Base-by-base conservation (phyloP, 352 stramenopile genomes). In the Poterioochromonas sp. region DNA sequence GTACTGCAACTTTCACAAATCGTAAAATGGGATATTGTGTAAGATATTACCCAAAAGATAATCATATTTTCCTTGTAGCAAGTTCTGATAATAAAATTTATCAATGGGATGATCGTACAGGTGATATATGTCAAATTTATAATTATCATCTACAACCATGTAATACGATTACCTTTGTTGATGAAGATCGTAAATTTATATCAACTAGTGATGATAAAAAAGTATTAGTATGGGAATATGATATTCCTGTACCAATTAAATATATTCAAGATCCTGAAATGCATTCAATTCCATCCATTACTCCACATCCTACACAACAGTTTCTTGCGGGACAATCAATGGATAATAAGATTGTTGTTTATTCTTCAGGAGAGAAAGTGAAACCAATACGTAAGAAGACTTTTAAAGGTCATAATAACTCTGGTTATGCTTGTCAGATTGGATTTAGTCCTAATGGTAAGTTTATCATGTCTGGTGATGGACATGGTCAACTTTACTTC, bases 171-270 rank as follows among this genome's bases (percentile, higher is more conserved):
- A 97, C 94, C 26, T 99, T 99, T 84, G 92, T 98, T 39, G 94
- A 99, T 84, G 93, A 98, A 82, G 95, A 95, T 79, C 90, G 89
- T 18, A 89, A 90, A 77, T 92, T 93, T 83, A 82, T 99, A 34
- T 97, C 89, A 60, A 98, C 92, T 0, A 95, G 89, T 43, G 95
- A 99, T 83, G 96, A 99, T 85, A 98, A 98, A 85, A 98, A 98
- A 84, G 87, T 97, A 39, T 76, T 95, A n/a, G 91, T 97, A 34
- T 98, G 94, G 94, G 94, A 98, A 84, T 97, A 91, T 86, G 93
- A 94, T 80, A 94, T 95, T 68, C 94, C 95, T 0, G 95, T 99
- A 43, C 96, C 95, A 0, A 97, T 99, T 80, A 99, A 98, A 85
- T 98, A 99, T 84, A 98, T 99, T 76, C 93, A 90, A 0, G 95